Percentiles rank a stretch among this genome's conserved stretches.
Conservation (phyloP, 371 early-diverging fungal species). For the Homolaphlyctis polyrhiza region DNA sequence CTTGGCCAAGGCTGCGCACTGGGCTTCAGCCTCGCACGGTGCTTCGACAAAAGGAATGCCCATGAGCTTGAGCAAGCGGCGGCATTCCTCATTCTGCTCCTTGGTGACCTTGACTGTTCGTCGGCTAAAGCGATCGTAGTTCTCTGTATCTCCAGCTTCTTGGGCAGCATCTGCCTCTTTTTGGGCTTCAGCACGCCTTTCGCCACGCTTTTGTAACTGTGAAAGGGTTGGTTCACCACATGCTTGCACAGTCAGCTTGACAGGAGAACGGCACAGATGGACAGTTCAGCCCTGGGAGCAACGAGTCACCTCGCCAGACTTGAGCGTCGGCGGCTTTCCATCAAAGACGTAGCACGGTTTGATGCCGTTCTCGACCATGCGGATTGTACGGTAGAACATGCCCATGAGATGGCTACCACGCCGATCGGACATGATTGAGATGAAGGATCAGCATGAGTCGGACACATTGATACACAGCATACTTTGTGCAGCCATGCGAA, state of each 20-base stretch:
- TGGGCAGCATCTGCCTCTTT: constrained; percentile 64
- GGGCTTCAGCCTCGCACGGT: constrained; percentile 99
- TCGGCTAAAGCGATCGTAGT: constrained; percentile 84
- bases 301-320: constrained; percentile 79
- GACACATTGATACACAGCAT: not conserved
- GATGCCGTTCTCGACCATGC: constrained; percentile 97
- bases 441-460: not conserved
- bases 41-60: constrained; percentile 97
- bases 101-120: constrained; percentile 92
- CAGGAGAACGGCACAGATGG: not conserved
- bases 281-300: not conserved
- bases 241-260: not conserved
- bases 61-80: constrained; percentile 88
- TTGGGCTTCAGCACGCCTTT: constrained; percentile 80
- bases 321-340: constrained; percentile 96
- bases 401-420: constrained; percentile 93
- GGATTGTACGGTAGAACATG: constrained; percentile 97
- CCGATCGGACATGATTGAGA: not conserved
- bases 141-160: constrained; percentile 63
- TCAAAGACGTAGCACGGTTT: constrained; percentile 99
- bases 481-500: too few relatives aligned
- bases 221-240: not conserved
- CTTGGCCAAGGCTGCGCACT: constrained; percentile 92
- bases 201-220: constrained; percentile 83
- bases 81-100: constrained; percentile 96